Conservation (phyloP, 768 basidiomycete species). For the Rhizopogon roseolus region DNA sequence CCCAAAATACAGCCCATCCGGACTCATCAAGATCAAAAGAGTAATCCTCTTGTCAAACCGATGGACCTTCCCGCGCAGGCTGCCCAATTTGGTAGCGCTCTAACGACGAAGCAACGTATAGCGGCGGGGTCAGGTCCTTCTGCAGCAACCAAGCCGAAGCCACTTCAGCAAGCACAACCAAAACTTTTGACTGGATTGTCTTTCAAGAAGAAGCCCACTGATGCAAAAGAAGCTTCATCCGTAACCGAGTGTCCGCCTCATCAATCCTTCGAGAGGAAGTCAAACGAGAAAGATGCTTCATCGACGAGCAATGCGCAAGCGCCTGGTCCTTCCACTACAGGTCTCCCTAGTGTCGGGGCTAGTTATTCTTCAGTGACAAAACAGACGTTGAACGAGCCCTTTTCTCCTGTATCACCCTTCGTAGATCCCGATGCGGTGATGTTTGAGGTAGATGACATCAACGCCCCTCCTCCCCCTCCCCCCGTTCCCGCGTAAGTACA, state of each 20-base stretch:
- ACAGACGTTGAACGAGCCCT: neutral
- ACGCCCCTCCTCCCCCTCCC: neutral
- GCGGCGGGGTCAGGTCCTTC: constrained; percentile 32
- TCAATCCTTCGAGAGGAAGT: neutral
- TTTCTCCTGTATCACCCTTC: neutral
- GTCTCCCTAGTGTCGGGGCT: no score
- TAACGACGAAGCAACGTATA: constrained; percentile 49
- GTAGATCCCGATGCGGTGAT: neutral
- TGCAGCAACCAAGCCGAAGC: constrained; percentile 31
- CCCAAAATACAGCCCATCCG: constrained; percentile 13
- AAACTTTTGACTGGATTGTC: constrained; percentile 28
- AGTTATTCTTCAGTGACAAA: neutral
- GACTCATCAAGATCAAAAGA: constrained; percentile 26
- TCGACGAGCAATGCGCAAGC: no score
- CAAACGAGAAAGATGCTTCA: neutral
- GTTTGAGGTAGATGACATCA: neutral
- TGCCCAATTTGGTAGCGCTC: constrained; percentile 28
- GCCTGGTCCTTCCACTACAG: neutral
- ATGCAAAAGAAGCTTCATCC: constrained; percentile 9
- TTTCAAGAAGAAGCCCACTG: constrained; percentile 39
- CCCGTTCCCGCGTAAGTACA: neutral
- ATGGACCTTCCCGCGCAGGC: constrained; percentile 18
- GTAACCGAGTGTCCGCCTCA: no score
- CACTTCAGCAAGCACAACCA: constrained; percentile 16
- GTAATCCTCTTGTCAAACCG: constrained; percentile 28